Evolutionary conservation across 768 basidiomycete genomes (phyloP), one percentile per base, ranked within the genome.

Genomic region (Terana coerulea): DNA sequence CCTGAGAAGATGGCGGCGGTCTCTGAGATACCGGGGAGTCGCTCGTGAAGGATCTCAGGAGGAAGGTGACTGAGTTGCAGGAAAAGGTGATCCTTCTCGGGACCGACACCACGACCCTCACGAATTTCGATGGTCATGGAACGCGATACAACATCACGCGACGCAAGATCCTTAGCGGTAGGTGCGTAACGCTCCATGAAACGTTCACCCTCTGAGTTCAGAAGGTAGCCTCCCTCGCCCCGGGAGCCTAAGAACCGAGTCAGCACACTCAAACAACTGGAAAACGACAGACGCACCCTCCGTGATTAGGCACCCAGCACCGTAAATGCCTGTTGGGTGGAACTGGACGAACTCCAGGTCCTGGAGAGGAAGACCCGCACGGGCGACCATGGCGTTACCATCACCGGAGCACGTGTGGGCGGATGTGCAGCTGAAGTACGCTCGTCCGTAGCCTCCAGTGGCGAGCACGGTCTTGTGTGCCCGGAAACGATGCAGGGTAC

Each of bases 161-260:
- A 99, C 35, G 97, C 97, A 59, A 99, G 83, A 78, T 99, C 97
- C 78, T 98, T 98, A 56, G 97, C 97, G 37, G 95, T 98, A 9
- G 97, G 97, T 0, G 97, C 97, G 69, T 98, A 98, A 69, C 95
- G 91, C 72, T 98, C 95, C 97, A 99, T 99, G 78, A 99, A 99
- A 53, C 97, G 89, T 72, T 99, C 97, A 67, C 97, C 97, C 76
- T 98, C 88, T 8, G 93, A 91, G 76, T 99, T 98, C 66, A 99
- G 75, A 58, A 99, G 78, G 74, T 98, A 98, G 57, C 97, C 97
- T 75, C 97, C 97, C 71, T 99, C 97, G 63, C 97, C 97, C 68
- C 97, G 93, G 59, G 97, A 98, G 60, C 95, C 95, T 94, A 26
- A 7, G 52, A 19, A 10, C 33, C 49, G 37, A 56, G 44, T 35